phyloP scores from a whole-genome alignment of 805 yeast species.

The Yueomyces sinensis region DNA sequence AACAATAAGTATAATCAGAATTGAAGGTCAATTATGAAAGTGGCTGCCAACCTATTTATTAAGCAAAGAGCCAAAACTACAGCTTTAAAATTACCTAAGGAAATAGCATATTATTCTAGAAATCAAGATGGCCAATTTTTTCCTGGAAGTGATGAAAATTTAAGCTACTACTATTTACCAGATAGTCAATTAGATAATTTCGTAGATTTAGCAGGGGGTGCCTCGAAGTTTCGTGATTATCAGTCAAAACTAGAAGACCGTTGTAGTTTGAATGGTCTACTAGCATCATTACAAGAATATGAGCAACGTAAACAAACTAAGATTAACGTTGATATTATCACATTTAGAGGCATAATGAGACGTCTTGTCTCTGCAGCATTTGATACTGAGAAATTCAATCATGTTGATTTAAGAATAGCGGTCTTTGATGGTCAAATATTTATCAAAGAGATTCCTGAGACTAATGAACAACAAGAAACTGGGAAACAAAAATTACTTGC shows the following conservation, averaged over 20 bases:
- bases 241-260: conserved; percentile 34
- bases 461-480: conserved; percentile 10
- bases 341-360: conserved; percentile 74
- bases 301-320: conserved; percentile 37
- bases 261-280: conserved; percentile 34
- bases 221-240: conserved; percentile 42
- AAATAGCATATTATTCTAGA: conserved; percentile 55
- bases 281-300: conserved; percentile 39
- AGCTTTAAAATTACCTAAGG: conserved; percentile 76
- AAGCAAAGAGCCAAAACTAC: conserved; percentile 45
- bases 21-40: conserved; percentile 17
- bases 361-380: conserved; percentile 46
- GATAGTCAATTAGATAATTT: conserved; percentile 50
- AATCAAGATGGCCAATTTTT: conserved; percentile 39
- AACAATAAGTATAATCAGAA: too few relatives aligned
- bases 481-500: conserved; percentile 15
- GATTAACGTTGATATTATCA: conserved; percentile 48
- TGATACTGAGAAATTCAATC: conserved; percentile 37
- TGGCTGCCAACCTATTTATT: conserved; percentile 19
- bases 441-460: conserved; percentile 34
- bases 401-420: conserved; percentile 47
- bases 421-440: conserved; percentile 67
- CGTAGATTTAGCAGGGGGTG: conserved; percentile 55
- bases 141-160: conserved; percentile 36
- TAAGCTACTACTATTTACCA: conserved; percentile 73